phyloP scores from a whole-genome alignment of 495 filamentous ascomycete species.

The Aspergillus baeticus region DNA sequence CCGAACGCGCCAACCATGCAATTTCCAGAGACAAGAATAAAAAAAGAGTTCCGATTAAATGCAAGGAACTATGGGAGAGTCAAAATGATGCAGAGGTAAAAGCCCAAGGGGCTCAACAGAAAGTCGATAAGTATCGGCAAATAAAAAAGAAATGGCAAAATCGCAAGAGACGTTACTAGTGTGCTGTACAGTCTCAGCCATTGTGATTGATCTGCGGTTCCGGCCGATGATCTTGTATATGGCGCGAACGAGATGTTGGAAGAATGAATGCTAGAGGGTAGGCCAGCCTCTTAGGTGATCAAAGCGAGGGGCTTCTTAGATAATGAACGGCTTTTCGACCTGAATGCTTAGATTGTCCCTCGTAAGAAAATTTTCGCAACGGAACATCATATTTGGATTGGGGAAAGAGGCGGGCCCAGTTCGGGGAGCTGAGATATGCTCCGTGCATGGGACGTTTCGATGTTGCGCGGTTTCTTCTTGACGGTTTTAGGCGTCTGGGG shows the following conservation, averaged over 20 bases:
- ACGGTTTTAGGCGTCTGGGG: constrained; percentile 32
- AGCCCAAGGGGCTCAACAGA: not conserved
- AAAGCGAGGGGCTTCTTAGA: not conserved
- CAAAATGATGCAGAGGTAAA: constrained; percentile 1
- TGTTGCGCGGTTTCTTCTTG: constrained; percentile 39
- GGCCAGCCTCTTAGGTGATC: constrained; percentile 19
- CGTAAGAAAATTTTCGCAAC: not conserved
- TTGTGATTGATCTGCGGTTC: constrained; percentile 18
- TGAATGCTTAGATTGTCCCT: not conserved
- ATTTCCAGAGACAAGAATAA: not conserved
- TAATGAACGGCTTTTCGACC: not conserved
- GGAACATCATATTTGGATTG: constrained; percentile 51
- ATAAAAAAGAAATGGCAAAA: constrained; percentile 2
- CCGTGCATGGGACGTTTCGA: constrained; percentile 37
- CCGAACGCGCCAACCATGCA: constrained; percentile 29
- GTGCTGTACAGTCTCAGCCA: constrained; percentile 10
- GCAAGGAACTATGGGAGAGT: not conserved
- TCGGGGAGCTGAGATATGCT: constrained; percentile 52
- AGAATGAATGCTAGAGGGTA: constrained; percentile 1
- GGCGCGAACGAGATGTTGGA: not conserved
- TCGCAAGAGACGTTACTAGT: constrained; percentile 1
- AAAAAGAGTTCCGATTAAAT: constrained; percentile 1
- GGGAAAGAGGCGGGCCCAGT: constrained; percentile 74
- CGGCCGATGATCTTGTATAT: constrained; percentile 18
- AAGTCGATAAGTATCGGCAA: not conserved